phyloP scores from a whole-genome alignment of 2,329 filamentous ascomycete genomes.

The Alternaria longipes region DNA sequence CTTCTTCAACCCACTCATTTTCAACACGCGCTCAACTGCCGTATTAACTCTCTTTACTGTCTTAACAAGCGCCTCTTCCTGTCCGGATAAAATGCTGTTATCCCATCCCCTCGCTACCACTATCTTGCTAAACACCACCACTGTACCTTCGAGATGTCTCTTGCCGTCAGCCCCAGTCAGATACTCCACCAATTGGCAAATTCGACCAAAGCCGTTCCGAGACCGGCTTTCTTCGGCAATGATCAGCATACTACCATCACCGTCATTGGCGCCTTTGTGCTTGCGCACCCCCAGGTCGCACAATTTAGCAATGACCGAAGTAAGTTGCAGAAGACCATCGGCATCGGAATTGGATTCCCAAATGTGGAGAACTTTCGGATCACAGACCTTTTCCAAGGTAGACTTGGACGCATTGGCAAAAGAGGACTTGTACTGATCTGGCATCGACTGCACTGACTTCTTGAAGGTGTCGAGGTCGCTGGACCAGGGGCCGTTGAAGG shows the following conservation, averaged over 20 bases:
- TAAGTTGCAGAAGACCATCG: slow-evolving; percentile 44
- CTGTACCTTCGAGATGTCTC: slow-evolving; percentile 38
- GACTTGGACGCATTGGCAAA: slow-evolving; percentile 33
- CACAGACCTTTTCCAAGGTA: slow-evolving; percentile 33
- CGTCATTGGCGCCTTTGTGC: slow-evolving; percentile 18
- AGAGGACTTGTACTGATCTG: slow-evolving; percentile 32
- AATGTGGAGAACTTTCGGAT: slow-evolving; percentile 38
- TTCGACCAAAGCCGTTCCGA: slow-evolving; percentile 33
- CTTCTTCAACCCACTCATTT: slow-evolving; percentile 27
- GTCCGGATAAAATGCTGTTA: slow-evolving; percentile 19
- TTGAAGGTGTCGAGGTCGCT: slow-evolving; percentile 35
- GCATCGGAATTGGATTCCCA: slow-evolving; percentile 47
- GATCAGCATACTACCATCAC: slow-evolving; percentile 41
- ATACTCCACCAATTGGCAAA: slow-evolving; percentile 41
- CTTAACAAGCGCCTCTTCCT: slow-evolving; percentile 22
- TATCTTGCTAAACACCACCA: slow-evolving; percentile 37
- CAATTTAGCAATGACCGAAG: slow-evolving; percentile 42
- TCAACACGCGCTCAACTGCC: slow-evolving; percentile 32
- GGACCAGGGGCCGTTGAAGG: slow-evolving; percentile 41
- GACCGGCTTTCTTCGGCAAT: slow-evolving; percentile 31
- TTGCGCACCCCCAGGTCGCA: slow-evolving; percentile 33
- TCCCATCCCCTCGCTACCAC: slow-evolving; percentile 43
- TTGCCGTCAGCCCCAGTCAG: slow-evolving; percentile 32
- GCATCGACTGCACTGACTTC: slow-evolving; percentile 37
- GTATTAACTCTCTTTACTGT: slow-evolving; percentile 38